These are phyloP conservation scores for Pistacia vera DNA, from an alignment of 345 rosid species.

Conservation along the genomic window DNA sequence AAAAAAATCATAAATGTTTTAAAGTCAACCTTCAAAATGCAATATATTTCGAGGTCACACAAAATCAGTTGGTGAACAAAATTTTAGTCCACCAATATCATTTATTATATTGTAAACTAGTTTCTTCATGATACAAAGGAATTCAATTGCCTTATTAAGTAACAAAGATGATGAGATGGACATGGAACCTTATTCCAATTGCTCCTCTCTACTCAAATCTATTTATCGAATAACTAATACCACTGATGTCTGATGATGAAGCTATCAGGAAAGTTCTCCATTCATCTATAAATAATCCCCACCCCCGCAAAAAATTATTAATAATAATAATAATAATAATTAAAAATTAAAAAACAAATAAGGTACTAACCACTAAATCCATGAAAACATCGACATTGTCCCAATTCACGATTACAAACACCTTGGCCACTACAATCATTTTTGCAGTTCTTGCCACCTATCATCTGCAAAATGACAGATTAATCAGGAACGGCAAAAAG, in stretches of 20 bases:
- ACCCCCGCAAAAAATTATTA: too few relatives aligned
- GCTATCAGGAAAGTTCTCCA: not conserved
- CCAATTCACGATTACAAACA: conserved; percentile 82
- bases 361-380: conserved; percentile 67
- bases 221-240: not conserved
- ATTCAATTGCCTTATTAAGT: not conserved
- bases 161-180: not conserved
- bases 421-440: conserved; percentile 81
- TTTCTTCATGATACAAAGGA: not conserved
- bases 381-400: conserved; percentile 85
- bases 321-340: too few relatives aligned
- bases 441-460: conserved; percentile 71
- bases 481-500: not conserved
- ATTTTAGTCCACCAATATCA: not conserved
- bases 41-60: not conserved
- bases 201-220: not conserved
- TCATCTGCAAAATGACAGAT: conserved; percentile 49
- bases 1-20: not conserved
- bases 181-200: not conserved
- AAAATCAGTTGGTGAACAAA: not conserved
- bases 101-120: too few relatives aligned
- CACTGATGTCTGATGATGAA: not conserved
- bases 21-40: not conserved
- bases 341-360: not conserved
- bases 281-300: not conserved